These are phyloP conservation scores for Saposhnikovia divaricata DNA, from an alignment of 129 eudicot genomes.

Conservation along the genomic window DNA sequence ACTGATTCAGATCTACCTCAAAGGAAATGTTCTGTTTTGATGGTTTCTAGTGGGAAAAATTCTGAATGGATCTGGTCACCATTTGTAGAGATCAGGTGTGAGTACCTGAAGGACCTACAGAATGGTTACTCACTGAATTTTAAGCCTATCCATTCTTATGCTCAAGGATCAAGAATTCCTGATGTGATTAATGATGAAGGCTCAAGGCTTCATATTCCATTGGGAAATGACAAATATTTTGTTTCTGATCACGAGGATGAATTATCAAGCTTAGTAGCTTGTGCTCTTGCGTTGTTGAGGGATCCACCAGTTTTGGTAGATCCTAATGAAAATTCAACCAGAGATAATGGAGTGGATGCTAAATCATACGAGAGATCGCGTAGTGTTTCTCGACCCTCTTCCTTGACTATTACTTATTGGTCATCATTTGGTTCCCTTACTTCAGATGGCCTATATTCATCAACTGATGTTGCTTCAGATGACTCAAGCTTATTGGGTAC, in stretches of 20 bases:
- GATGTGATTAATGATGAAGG: conserved; percentile 51
- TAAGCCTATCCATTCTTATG: conserved; percentile 27
- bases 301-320: conserved; percentile 25
- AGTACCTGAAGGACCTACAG: conserved; percentile 45
- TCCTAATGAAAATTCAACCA: conserved; percentile 18
- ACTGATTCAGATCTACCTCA: conserved; percentile 14
- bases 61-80: conserved; percentile 60
- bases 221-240: conserved; percentile 38
- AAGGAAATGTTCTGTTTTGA: conserved; percentile 13
- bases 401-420: conserved; percentile 30
- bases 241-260: conserved; percentile 78
- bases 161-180: conserved; percentile 30
- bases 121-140: conserved; percentile 47
- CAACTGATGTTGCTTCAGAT: conserved; percentile 28
- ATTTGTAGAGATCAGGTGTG: conserved; percentile 34
- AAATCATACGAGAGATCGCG: conserved; percentile 26
- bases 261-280: conserved; percentile 69
- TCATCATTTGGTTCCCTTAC: conserved; percentile 35
- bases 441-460: conserved; percentile 25
- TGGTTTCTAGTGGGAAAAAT: conserved; percentile 21
- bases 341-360: conserved; percentile 8
- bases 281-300: conserved; percentile 59
- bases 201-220: conserved; percentile 65
- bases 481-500: conserved; percentile 41
- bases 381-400: conserved; percentile 28